Base-by-base conservation (phyloP, 257 asterid species). In the Leonotis leonurus region DNA sequence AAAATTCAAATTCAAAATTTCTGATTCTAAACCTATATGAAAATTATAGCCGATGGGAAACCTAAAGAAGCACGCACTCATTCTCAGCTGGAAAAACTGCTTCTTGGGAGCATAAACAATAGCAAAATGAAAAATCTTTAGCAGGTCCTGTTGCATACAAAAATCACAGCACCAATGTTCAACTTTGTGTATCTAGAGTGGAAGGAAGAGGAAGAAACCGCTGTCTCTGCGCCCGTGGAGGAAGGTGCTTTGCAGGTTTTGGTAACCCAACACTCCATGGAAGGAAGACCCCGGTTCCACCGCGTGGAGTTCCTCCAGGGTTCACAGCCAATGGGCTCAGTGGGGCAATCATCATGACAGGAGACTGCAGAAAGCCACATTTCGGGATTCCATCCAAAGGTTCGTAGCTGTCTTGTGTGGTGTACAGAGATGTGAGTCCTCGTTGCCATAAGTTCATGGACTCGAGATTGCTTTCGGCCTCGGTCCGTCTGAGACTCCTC, bases 261-360 rank as follows among this genome's bases (percentile, higher is more conserved):
- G 88, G 74, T 25, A 91, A 74, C 27, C 88, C 86, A n/a, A 70
- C 81, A 5, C 67, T 74, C 94, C 91, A 85, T 3, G 98, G 98
- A 70, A 91, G 75, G 89, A 84, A 91, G 48, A 91, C 96, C 36
- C 98, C 98, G 0, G 98, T 91, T 9, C 96, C 98, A 22, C 88
- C 95, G 3, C 81, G 80, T 3, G 89, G 78, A 36, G 81, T 59
- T 78, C 82, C 72, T 63, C 84, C 77, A 3, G 92, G 78, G 75
- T 43, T 72, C 78, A 82, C 26, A 51, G 73, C 73, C 70, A 83
- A 25, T 0, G 90, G 92, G 6, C 84, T 79, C 2, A 77, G 65
- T 0, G 96, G 95, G 24, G 89, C 81, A 36, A 88, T 46, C 94
- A 84, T 85, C 20, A 89, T 71, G 70, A 93, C 29, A 0, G 97